These are phyloP conservation scores for Ziziphus jujuba DNA, from an alignment of 306 rosid genomes.

Conservation along the genomic window DNA sequence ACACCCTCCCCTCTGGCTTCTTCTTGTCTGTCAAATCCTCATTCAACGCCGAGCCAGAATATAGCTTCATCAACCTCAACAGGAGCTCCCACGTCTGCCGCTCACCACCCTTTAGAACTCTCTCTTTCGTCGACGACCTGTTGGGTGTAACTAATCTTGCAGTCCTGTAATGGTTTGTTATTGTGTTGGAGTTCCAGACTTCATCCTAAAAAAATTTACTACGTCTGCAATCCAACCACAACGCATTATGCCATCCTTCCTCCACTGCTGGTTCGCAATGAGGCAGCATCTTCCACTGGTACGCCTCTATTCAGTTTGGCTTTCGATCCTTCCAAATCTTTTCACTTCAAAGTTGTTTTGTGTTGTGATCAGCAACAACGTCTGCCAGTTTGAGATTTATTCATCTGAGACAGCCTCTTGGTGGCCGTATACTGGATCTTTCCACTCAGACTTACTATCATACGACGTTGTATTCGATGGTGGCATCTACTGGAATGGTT, in stretches of 20 bases:
- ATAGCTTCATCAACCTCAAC: constrained; percentile 4
- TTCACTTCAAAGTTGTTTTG: background rate
- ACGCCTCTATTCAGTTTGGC: background rate
- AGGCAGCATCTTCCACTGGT: no score
- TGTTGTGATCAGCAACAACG: background rate
- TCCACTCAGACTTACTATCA: background rate
- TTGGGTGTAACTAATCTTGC: constrained; percentile 10
- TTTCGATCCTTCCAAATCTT: background rate
- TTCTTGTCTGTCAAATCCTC: constrained; percentile 2
- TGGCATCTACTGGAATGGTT: background rate
- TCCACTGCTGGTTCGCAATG: background rate
- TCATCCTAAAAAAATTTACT: background rate
- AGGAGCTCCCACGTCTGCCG: background rate
- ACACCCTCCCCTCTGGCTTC: constrained; percentile 2
- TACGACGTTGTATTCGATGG: no score
- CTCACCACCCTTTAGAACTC: constrained; percentile 11
- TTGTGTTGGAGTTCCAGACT: constrained; percentile 9
- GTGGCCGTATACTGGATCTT: background rate
- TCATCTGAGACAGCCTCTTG: background rate
- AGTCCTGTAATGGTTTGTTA: constrained; percentile 31
- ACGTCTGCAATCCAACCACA: constrained; percentile 16
- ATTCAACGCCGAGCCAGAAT: background rate
- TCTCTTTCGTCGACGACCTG: background rate
- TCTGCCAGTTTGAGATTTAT: background rate
- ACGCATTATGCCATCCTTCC: constrained; percentile 7